phyloP scores from a whole-genome alignment of 129 eudicot genomes.

The Escallonia rubra region DNA sequence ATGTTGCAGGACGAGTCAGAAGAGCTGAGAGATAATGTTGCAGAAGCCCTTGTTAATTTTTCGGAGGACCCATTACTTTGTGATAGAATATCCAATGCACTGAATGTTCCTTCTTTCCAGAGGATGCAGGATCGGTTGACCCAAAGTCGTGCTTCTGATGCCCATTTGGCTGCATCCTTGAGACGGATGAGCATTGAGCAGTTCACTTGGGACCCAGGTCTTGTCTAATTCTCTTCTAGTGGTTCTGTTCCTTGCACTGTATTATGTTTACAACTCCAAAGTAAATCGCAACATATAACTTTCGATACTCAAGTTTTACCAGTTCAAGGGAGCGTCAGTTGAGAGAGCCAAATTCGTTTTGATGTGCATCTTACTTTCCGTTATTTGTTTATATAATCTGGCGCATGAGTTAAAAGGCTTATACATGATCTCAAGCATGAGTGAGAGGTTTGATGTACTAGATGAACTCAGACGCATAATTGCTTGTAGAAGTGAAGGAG shows the following conservation, averaged over 20 bases:
- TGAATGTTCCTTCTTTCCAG: slow-evolving; percentile 35
- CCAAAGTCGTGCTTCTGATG: slow-evolving; percentile 35
- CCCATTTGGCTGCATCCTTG: slow-evolving; percentile 26
- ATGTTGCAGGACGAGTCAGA: slow-evolving; percentile 57
- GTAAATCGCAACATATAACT: no score
- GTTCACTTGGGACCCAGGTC: slow-evolving; percentile 40
- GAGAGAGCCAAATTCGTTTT: no score
- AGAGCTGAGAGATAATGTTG: slow-evolving; percentile 49
- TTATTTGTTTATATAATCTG: no score
- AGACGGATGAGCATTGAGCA: slow-evolving; percentile 35
- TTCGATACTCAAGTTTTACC: no score
- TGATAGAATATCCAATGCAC: slow-evolving; percentile 31
- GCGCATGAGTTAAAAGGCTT: no score
- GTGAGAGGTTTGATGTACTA: no score
- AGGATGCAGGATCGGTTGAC: slow-evolving; percentile 41
- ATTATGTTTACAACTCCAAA: background rate
- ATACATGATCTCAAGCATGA: no score
- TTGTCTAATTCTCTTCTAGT: slow-evolving; percentile 15
- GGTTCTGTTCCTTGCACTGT: background rate
- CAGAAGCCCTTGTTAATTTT: slow-evolving; percentile 55
- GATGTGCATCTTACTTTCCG: no score
- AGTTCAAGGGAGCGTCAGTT: no score
- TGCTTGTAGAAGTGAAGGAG: no score
- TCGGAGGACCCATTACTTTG: slow-evolving; percentile 38
- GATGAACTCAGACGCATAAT: no score